Evolutionary conservation across 176 grass and related monocot species (phyloP).

Genomic region (Raddia guianensis): DNA sequence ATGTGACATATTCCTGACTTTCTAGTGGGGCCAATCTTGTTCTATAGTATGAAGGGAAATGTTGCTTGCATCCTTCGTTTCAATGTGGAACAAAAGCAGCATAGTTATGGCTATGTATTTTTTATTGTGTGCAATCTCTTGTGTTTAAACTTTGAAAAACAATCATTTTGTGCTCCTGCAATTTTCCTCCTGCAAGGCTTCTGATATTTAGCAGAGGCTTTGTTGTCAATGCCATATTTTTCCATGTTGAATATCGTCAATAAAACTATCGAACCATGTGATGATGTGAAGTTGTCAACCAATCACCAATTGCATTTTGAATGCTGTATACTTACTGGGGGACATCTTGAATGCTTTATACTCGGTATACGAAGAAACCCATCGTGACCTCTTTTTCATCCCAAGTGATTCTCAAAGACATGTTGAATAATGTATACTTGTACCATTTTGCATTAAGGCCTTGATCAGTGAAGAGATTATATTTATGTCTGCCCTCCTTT

Average conservation of each 20-base stretch:
- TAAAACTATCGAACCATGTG: neutral
- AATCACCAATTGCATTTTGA: neutral
- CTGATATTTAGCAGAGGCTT: neutral
- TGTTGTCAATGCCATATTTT: neutral
- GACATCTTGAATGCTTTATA: too few relatives aligned
- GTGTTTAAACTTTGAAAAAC: neutral
- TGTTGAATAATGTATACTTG: constrained; percentile 2
- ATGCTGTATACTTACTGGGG: neutral
- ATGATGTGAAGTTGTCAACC: neutral
- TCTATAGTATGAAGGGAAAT: neutral
- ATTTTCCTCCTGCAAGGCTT: constrained; percentile 5
- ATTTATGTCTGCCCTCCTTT: neutral
- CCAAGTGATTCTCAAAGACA: neutral
- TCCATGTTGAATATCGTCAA: neutral
- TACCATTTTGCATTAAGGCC: neutral
- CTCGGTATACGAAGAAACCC: too few relatives aligned
- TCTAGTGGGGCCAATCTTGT: neutral
- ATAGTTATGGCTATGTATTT: neutral
- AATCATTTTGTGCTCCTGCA: neutral
- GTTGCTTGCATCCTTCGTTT: neutral
- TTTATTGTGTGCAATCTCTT: neutral
- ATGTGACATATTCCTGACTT: neutral
- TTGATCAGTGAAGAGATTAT: neutral
- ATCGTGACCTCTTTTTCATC: neutral
- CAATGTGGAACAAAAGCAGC: neutral